Percentiles rank a stretch among this genome's conserved stretches.
These are phyloP conservation scores for Naganishia friedmannii DNA, from an alignment of 768 basidiomycete species.

Conservation along the genomic window DNA sequence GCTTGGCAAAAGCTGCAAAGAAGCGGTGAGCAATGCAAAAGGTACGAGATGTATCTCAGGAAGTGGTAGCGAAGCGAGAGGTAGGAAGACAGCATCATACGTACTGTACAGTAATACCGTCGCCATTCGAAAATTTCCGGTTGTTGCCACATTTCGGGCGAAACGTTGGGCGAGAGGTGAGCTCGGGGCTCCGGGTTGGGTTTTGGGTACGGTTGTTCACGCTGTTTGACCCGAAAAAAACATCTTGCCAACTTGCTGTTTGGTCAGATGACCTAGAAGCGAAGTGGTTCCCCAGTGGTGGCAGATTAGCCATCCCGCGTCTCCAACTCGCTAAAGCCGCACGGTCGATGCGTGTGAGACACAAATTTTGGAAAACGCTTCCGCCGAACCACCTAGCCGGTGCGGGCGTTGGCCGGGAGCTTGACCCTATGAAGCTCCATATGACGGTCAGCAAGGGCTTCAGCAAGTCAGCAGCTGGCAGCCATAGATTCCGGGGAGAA, in stretches of 20 bases:
- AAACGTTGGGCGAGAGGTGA: neutral
- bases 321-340: constrained; percentile 11
- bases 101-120: neutral
- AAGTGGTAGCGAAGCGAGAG: neutral
- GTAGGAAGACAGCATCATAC: neutral
- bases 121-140: constrained; percentile 1
- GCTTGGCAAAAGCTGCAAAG: neutral
- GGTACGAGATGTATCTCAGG: neutral
- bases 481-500: no score
- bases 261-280: neutral
- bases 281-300: neutral
- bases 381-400: neutral
- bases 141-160: neutral
- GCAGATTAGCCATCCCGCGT: constrained; percentile 8
- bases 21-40: neutral
- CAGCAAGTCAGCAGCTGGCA: no score
- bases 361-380: neutral
- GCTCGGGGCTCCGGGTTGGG: neutral
- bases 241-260: neutral
- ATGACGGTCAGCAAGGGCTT: no score
- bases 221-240: neutral
- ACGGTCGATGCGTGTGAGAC: neutral
- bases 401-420: neutral
- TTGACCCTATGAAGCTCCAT: no score
- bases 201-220: neutral